Evolutionary conservation across 306 rosid genomes (phyloP), one percentile per base, ranked within the genome.

Genomic region (Rosa rugosa): DNA sequence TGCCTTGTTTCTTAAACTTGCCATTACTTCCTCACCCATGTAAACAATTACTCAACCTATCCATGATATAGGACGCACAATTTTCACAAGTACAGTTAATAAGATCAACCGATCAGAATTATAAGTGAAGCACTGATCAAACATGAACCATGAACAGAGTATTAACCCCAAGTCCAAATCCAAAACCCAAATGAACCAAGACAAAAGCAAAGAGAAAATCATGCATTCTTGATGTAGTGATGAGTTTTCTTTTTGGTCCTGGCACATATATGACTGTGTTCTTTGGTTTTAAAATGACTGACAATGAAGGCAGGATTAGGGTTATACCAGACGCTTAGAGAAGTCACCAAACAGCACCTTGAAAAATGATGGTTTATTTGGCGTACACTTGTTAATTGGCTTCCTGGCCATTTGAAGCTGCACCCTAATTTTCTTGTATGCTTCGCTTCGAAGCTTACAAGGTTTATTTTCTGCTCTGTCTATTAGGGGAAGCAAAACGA

Each of bases 251-350:
- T n/a, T 18, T 54, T 20, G 25, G 62, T 20, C 62, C 11, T 54
- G n/a, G 25, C 25, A 17, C 25, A 17, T 53, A n/a, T n/a, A 60
- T 10, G 66, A 11, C 38, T 11, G 0, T n/a, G 4, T 18, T 56
- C 12, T 25, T 13, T 25, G 0, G 18, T 23, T 23, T 2, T 22
- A 2, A 9, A 51, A 51, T 31, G 36, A 31, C 3, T 20, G 12
- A 23, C 10, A 11, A 62, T 22, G 63, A 62, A 62, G 8, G 3
- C 2, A 23, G 67, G 72, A 22, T 11, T 20, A 69, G 4, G 64
- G 54, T 18, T 20, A 25, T 72, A 72, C 76, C 76, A 51, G 76
- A 53, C n/a, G 49, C 46, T 72, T 3, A 36, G 65, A 72, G 64
- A 72, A 51, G 76, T 72, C 65, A 36, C 31, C 76, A 11, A 72